Base-by-base conservation (phyloP, 768 basidiomycete genomes). In the Lepiota brunneoincarnata region DNA sequence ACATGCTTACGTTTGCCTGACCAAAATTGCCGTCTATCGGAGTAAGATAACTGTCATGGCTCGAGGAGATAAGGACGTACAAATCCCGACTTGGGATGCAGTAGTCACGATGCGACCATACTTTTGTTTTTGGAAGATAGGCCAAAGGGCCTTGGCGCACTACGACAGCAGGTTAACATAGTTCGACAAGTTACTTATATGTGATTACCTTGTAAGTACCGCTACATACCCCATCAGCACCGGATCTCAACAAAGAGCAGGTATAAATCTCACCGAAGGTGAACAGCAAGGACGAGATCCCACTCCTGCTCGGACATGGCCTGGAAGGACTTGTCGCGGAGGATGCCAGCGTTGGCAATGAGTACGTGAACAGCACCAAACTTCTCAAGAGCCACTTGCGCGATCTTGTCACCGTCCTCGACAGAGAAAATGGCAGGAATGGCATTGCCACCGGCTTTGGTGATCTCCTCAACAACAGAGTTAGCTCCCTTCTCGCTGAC, bases 141-240 rank as follows among this genome's bases (percentile, higher is more conserved):
- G 93, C 97, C 97, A 99, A 21, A 91, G 88, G 4, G 96, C 97
- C 65, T 96, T 91, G 24, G 84, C 87, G 59, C 93, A 94, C 89
- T 93, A 56, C 4, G 42, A 40, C 6, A n/a, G 44, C 15, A 34
- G n/a, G 23, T 31, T 40, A 36, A 42, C 21, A 45, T 15, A 15
- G 42, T 24, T 26, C 9, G 24, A n/a, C 14, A 20, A n/a, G 23
- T 12, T 4, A 35, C 6, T 10, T 10, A 39, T 18, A 26, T 11
- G n/a, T 28, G 35, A 34, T 48, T 58, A 88, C 89, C 77, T 93
- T 93, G 75, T 84, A 98, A 11, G 96, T 97, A 7, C 90, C 91
- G 46, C 86, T 84, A 57, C 21, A 55, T 17, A 49, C n/a, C 42
- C 45, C 6, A 39, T 59, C n/a, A 58, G 57, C 36, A 37, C 39